These are phyloP conservation scores for Talaromyces sp. DNA, from an alignment of 2,329 filamentous ascomycete species.

Conservation along the genomic window DNA sequence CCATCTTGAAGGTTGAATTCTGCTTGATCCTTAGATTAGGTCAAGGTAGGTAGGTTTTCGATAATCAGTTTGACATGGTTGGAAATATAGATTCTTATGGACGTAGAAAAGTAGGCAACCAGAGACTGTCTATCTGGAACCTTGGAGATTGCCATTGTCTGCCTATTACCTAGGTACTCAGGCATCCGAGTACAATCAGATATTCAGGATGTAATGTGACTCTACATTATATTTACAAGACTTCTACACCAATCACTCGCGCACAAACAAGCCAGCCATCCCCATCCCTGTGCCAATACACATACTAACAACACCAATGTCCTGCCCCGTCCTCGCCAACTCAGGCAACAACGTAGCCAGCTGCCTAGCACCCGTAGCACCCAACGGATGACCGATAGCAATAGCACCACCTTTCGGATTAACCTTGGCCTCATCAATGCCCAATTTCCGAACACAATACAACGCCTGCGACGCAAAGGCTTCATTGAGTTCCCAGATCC, in stretches of 20 bases:
- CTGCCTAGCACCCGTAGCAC: conserved; percentile 81
- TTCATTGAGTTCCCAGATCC: conserved; percentile 93
- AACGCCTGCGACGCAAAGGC: conserved; percentile 60
- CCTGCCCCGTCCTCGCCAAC: conserved; percentile 60
- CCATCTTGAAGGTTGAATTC: not conserved
- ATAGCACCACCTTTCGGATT: conserved; percentile 94
- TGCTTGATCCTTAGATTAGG: not conserved
- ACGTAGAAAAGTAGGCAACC: no score
- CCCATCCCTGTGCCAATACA: conserved; percentile 81
- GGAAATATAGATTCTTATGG: no score
- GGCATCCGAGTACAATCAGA: no score
- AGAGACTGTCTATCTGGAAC: no score
- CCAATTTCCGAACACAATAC: conserved; percentile 62
- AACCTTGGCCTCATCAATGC: conserved; percentile 62
- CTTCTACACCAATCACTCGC: conserved; percentile 46
- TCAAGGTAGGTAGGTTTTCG: not conserved
- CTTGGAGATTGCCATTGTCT: not conserved
- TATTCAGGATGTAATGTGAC: no score
- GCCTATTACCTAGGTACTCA: no score
- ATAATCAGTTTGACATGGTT: no score
- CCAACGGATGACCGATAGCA: conserved; percentile 49
- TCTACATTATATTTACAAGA: conserved; percentile 1
- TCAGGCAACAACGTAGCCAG: conserved; percentile 67
- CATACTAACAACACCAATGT: conserved; percentile 86
- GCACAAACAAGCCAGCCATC: conserved; percentile 63